Evolutionary conservation across 2,329 filamentous ascomycete genomes (phyloP), one percentile per base, ranked within the genome.

Genomic region (Pseudocercospora crystallina): DNA sequence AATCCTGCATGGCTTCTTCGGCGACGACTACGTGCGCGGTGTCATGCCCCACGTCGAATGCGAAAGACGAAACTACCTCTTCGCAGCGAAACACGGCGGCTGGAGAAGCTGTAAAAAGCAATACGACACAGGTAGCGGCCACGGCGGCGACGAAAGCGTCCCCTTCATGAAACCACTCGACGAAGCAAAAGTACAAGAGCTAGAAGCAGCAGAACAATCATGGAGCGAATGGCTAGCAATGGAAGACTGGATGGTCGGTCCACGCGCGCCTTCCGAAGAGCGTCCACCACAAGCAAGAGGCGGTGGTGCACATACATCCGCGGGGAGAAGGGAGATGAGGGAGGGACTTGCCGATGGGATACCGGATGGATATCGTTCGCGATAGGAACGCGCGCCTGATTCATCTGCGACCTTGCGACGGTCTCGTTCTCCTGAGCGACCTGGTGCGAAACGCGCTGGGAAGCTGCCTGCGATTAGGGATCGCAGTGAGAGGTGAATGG

Each of bases 241-340:
- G 89, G 90, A 96, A 70, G 92, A 96, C 70, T 97, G 92, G 92
- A 95, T 96, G 90, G 76, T 96, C n/a, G 91, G 91, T 2, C 87
- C 89, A 1, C 76, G 89, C 54, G 85, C 86, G 30, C 87, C 86
- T 8, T 26, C 15, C 1, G 33, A 26, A 15, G 46, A 32, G 5
- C 17, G 31, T n/a, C 34, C 33, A 20, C 43, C 20, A 17, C 10
- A 12, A 20, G 33, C 40, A 14, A 34, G 34, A 29, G 42, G 47
- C 29, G 38, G 33, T 43, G 36, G 43, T 43, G 26, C 43, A 13
- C 14, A 13, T 34, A 35, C 15, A 8, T 49, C 14, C 20, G 31
- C 12, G 13, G 11, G 13, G 26, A 32, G 35, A 5, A 49, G 47
- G 47, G 17, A 50, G 30, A 29, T 34, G 47, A 40, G 33, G 36